phyloP scores from a whole-genome alignment of 1,284 basidiomycete species.

The Stygiomarasmius scandens region DNA sequence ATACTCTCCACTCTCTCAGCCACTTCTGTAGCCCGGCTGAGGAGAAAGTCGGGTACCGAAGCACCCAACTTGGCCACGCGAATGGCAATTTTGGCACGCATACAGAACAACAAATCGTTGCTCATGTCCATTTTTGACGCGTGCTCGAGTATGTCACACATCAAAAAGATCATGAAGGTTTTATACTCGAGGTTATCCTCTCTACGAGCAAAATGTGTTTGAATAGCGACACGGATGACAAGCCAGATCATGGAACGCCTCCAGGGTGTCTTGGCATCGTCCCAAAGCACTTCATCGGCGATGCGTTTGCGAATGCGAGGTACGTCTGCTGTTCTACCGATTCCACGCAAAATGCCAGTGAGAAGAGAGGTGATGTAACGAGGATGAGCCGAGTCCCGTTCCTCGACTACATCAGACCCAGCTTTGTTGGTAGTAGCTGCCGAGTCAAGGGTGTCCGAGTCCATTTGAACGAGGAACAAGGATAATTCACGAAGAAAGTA shows the following conservation, averaged over 20 bases:
- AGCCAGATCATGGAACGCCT: constrained; percentile 47
- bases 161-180: constrained; percentile 43
- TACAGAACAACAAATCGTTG: neutral
- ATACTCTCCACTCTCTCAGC: neutral
- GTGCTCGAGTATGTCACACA: constrained; percentile 31
- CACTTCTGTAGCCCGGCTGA: neutral
- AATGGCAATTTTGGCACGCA: neutral
- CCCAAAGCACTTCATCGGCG: constrained; percentile 46
- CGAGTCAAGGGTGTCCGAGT: constrained; percentile 10
- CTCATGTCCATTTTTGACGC: constrained; percentile 23
- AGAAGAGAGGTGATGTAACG: constrained; percentile 15
- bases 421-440: constrained; percentile 9
- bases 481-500: constrained; percentile 25
- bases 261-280: constrained; percentile 40
- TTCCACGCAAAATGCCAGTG: constrained; percentile 36
- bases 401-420: neutral
- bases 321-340: constrained; percentile 25
- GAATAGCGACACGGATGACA: constrained; percentile 45
- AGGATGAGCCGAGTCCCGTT: constrained; percentile 12
- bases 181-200: constrained; percentile 38
- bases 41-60: neutral
- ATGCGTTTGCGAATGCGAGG: constrained; percentile 39
- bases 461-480: constrained; percentile 18
- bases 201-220: constrained; percentile 36
- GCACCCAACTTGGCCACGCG: neutral